Conservation (phyloP, 495 filamentous ascomycete species). For the Tetracladium marchalianum region DNA sequence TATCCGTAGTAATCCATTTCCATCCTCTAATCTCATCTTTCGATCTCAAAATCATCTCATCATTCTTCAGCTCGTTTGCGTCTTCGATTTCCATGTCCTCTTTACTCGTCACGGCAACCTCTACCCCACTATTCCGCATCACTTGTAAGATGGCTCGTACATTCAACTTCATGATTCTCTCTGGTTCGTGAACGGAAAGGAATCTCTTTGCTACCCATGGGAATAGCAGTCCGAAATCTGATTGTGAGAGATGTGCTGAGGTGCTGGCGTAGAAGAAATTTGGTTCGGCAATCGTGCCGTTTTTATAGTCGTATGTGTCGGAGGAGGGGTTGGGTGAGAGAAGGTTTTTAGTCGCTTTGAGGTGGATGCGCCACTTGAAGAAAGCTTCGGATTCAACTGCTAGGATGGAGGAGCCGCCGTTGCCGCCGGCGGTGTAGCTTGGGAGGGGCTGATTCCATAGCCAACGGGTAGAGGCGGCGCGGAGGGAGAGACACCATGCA, state of each 20-base stretch:
- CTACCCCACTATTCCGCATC: constrained; percentile 37
- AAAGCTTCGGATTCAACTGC: constrained; percentile 60
- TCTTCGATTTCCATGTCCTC: constrained; percentile 32
- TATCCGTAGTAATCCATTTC: constrained; percentile 14
- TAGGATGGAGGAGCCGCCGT: constrained; percentile 41
- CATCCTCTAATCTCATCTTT: constrained; percentile 8
- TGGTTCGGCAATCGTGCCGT: constrained; percentile 21
- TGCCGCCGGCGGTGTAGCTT: constrained; percentile 38
- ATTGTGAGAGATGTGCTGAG: constrained; percentile 63
- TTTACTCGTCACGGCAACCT: constrained; percentile 39
- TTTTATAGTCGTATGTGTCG: constrained; percentile 17
- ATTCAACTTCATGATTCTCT: constrained; percentile 53
- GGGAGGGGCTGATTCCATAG: constrained; percentile 60
- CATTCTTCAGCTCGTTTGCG: constrained; percentile 1
- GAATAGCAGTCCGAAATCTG: constrained; percentile 71
- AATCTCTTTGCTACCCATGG: constrained; percentile 51
- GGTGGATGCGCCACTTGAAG: constrained; percentile 58
- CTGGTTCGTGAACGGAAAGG: constrained; percentile 50
- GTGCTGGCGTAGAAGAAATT: constrained; percentile 51
- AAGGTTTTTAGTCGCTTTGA: constrained; percentile 46
- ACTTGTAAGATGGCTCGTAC: constrained; percentile 51
- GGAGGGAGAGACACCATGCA: constrained; percentile 62
- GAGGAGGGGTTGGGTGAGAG: constrained; percentile 40
- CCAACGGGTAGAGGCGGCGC: constrained; percentile 38
- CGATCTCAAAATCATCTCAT: constrained; percentile 8